A percentile compares a stretch with the other conserved stretches of the same genome.
phyloP scores from a whole-genome alignment of 73 alveolate genomes.

The Loxodes magnus region DNA sequence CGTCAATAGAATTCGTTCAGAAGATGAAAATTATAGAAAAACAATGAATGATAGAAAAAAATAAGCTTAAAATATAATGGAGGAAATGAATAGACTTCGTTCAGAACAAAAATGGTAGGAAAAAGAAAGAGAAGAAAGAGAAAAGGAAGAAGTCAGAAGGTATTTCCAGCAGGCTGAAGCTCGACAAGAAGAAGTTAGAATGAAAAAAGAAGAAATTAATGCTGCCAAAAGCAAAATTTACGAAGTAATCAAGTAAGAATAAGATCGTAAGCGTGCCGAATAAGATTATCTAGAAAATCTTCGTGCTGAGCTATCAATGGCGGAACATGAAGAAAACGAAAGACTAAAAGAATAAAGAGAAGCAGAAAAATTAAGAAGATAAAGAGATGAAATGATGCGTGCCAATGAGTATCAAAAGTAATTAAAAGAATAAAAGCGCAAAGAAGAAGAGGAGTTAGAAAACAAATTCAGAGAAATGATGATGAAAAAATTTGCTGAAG shows the following conservation, averaged over 20 bases:
- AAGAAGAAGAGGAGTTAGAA: conserved; percentile 69
- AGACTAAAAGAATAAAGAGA: conserved; percentile 62
- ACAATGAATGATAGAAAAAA: conserved; percentile 19
- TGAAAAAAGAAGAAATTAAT: conserved; percentile 54
- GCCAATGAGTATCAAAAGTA: conserved; percentile 62
- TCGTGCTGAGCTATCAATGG: conserved; percentile 64
- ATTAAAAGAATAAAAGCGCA: conserved; percentile 49
- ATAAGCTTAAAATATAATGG: conserved; percentile 43
- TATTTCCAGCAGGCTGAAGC: conserved; percentile 41
- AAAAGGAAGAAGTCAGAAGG: conserved; percentile 44
- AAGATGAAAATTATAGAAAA: conserved; percentile 15
- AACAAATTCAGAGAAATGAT: conserved; percentile 55
- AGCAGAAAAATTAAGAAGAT: conserved; percentile 47
- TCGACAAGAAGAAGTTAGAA: conserved; percentile 65
- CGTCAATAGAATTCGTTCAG: conserved; percentile 38
- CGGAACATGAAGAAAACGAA: conserved; percentile 56
- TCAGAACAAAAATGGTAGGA: conserved; percentile 27
- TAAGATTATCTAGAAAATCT: conserved; percentile 68
- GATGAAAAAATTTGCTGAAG: conserved; percentile 72
- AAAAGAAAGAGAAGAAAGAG: conserved; percentile 47
- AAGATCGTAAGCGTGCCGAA: conserved; percentile 58
- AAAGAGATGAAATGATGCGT: conserved; percentile 54
- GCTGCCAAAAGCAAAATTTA: conserved; percentile 66
- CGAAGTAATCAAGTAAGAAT: conserved; percentile 53
- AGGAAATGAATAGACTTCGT: conserved; percentile 47